Evolutionary conservation across 2,329 filamentous ascomycete genomes (phyloP), one percentile per base, ranked within the genome.

Genomic region (Amauroascus niger): DNA sequence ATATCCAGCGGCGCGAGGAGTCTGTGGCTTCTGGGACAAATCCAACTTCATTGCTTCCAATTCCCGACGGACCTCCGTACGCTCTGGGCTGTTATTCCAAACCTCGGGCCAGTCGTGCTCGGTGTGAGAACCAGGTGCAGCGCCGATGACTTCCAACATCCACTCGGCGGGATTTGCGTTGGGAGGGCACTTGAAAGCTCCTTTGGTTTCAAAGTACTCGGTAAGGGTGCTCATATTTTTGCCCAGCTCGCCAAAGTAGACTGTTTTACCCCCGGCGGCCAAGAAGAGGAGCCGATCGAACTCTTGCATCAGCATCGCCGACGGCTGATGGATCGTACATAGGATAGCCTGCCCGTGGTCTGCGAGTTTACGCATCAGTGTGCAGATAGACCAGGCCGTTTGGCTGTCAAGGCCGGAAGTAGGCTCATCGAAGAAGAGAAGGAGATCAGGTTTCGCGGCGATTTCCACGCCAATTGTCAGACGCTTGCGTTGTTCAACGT

Each of bases 251-350:
- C 83, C 83, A 65, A 86, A 86, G 62, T 87, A 87, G 1, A 86
- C 81, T 0, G 82, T 85, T 63, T 76, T 80, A 1, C 83, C 83
- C 28, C 83, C 83, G 52, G 73, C 75, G 6, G 81, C 80, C 2
- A 86, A 73, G 67, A 87, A 83, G 0, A 85, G 69, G 1, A 85
- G 68, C 1, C 77, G 76, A 56, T 85, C 82, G 51, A 85, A 96
- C 56, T 88, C 84, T 67, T 95, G 87, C 76, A 96, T 95, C 53
- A 96, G 77, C 79, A 95, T 89, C 22, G 89, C 89, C 8, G 88
- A 95, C n/a, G 91, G 91, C 69, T 97, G 91, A 69, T 97, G 91
- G 58, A 96, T 96, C 0, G 91, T 96, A 73, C 90, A 95, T 16
- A 96, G 81, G 69, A 96, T 87, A 49, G 91, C 90, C 67, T 94